Evolutionary conservation across 768 basidiomycete species (phyloP), one percentile per base, ranked within the genome.

Genomic region (Amanita inopinata): DNA sequence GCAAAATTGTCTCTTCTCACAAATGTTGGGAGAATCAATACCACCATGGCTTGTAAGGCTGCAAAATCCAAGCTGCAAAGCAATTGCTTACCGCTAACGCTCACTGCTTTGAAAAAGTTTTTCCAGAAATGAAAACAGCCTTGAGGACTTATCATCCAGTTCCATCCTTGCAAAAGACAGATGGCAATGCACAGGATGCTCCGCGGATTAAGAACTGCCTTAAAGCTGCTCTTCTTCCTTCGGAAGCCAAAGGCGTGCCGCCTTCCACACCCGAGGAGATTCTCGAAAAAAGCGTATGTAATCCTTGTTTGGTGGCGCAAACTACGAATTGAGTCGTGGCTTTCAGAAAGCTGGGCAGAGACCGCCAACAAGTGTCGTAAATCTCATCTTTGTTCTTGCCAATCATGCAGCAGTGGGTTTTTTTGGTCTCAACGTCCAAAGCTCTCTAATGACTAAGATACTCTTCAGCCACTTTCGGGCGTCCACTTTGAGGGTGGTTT

Each of bases 81-180:
- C n/a, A n/a, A n/a, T n/a, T 17, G 5, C 20, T 25, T 42, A 28
- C 27, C 31, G 15, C 42, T 45, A 18, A 23, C 38, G 46, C 49
- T 49, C 49, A 28, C 55, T 42, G 46, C 45, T 38, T 44, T 11
- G 38, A 39, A 52, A 31, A 56, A 89, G 86, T 92, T 65, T 90
- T 89, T 58, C 87, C 87, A 44, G 87, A 90, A 67, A 91, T 92
- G 89, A 85, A 87, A 61, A 92, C 90, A 4, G 83, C 86, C 14
- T 66, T 92, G 43, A 69, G 89, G 55, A 87, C 86, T 41, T 92
- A 92, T 59, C 90, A 92, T 54, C 87, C 90, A 20, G 78, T 90
- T n/a, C 90, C 90, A 7, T 83, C 83, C 22, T 65, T 92, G 19
- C 89, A 92, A 57, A 86, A 85, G 65, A 86, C 88, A 11, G 81